Conservation (phyloP, 1,284 basidiomycete species). For the Marasmius fiardii region DNA sequence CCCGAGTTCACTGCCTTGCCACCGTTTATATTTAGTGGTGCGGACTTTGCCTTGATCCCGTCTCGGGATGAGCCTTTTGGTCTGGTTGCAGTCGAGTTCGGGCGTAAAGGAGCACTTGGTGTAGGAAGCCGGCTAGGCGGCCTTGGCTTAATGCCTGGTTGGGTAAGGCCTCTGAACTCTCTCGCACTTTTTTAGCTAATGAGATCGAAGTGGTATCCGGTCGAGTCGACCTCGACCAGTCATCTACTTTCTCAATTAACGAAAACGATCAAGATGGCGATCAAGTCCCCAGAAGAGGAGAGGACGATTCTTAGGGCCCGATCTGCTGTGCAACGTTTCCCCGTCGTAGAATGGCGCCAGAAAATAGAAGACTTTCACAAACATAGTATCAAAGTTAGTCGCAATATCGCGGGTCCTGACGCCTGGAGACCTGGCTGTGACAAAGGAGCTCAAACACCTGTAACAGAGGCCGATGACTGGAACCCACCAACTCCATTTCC, state of each 20-base stretch:
- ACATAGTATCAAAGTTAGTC: slow-evolving; percentile 75
- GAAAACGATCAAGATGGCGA: slow-evolving; percentile 90
- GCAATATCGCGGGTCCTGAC: slow-evolving; percentile 61
- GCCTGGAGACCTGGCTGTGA: slow-evolving; percentile 80
- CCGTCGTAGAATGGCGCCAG: slow-evolving; percentile 94
- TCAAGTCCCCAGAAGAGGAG: slow-evolving; percentile 88
- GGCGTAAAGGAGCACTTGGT: slow-evolving; percentile 91
- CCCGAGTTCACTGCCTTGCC: slow-evolving; percentile 94
- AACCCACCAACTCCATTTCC: slow-evolving; percentile 47
- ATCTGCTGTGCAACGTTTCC: slow-evolving; percentile 92
- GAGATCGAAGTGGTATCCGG: slow-evolving; percentile 81
- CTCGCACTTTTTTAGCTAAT: slow-evolving; percentile 12
- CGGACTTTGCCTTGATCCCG: slow-evolving; percentile 91
- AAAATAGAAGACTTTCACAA: slow-evolving; percentile 92
- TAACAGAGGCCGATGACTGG: slow-evolving; percentile 44
- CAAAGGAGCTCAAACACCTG: slow-evolving; percentile 42
- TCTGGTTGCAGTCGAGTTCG: slow-evolving; percentile 92
- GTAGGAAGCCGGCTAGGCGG: slow-evolving; percentile 91
- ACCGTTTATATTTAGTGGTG: slow-evolving; percentile 89
- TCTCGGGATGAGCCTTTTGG: slow-evolving; percentile 95
- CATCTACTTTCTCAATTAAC: slow-evolving; percentile 95
- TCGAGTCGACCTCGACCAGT: slow-evolving; percentile 85
- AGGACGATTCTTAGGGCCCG: slow-evolving; percentile 88
- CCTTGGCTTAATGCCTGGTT: slow-evolving; percentile 94
- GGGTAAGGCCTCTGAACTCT: slow-evolving; percentile 57